Conservation (phyloP, 495 filamentous ascomycete species). For the Hypoxylon crocopeplum region DNA sequence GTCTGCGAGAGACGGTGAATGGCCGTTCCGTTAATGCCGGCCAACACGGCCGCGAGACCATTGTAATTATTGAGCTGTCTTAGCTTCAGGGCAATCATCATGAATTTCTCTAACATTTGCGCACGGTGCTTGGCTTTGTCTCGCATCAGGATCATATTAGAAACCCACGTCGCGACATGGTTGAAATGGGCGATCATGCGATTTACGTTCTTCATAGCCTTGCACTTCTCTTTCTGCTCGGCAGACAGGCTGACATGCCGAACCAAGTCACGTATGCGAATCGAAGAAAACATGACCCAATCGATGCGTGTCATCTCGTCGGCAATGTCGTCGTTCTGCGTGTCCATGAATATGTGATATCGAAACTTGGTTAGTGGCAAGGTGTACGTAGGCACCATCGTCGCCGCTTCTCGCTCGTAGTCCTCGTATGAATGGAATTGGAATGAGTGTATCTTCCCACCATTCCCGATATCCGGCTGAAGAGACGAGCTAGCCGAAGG, state of each 20-base stretch:
- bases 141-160: slow-evolving; percentile 88
- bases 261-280: slow-evolving; percentile 91
- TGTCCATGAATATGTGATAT: slow-evolving; percentile 84
- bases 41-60: slow-evolving; percentile 87
- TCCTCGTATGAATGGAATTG: slow-evolving; percentile 69
- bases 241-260: slow-evolving; percentile 82
- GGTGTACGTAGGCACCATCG: slow-evolving; percentile 66
- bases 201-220: slow-evolving; percentile 83
- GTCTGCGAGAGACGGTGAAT: slow-evolving; percentile 88
- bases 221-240: slow-evolving; percentile 76
- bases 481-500: slow-evolving; percentile 54
- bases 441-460: slow-evolving; percentile 48
- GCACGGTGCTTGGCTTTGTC: slow-evolving; percentile 97
- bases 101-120: slow-evolving; percentile 90
- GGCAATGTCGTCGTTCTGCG: slow-evolving; percentile 80
- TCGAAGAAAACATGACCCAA: slow-evolving; percentile 96
- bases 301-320: slow-evolving; percentile 93
- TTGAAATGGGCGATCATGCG: slow-evolving; percentile 97
- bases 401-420: slow-evolving; percentile 74
- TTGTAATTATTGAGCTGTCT: slow-evolving; percentile 97
- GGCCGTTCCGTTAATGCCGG: slow-evolving; percentile 87
- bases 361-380: slow-evolving; percentile 74
- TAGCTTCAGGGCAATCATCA: slow-evolving; percentile 82
- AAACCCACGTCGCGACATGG: slow-evolving; percentile 88
- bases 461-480: slow-evolving; percentile 26